These are phyloP conservation scores for Melanopsichium pennsylvanicum DNA, from an alignment of 1,284 basidiomycete genomes.

Conservation along the genomic window DNA sequence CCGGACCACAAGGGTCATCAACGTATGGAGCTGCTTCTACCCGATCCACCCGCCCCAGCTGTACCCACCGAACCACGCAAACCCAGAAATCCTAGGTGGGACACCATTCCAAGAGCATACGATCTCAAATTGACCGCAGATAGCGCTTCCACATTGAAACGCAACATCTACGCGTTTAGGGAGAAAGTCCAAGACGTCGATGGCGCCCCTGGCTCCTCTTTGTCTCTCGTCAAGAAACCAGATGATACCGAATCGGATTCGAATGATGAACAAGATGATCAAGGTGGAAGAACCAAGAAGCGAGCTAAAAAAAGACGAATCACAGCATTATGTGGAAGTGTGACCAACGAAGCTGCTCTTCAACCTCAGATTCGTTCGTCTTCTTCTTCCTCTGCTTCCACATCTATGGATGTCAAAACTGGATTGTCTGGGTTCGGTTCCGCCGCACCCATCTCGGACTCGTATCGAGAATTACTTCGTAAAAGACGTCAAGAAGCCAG, in stretches of 20 bases:
- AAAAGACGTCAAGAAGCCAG: conserved; percentile 66
- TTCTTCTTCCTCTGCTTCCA: neutral
- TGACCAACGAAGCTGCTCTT: conserved; percentile 60
- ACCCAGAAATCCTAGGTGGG: conserved; percentile 23
- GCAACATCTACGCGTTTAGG: conserved; percentile 61
- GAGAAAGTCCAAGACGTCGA: conserved; percentile 45
- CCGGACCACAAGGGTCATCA: conserved; percentile 58
- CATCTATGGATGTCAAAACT: conserved; percentile 24
- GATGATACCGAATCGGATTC: conserved; percentile 20
- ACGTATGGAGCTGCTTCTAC: conserved; percentile 61
- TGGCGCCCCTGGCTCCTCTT: neutral
- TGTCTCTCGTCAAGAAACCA: neutral
- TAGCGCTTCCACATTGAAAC: conserved; percentile 32
- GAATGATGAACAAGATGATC: conserved; percentile 17
- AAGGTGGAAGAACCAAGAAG: conserved; percentile 16
- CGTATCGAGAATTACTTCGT: conserved; percentile 68
- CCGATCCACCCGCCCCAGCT: conserved; percentile 46
- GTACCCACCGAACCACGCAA: conserved; percentile 41
- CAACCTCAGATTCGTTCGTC: conserved; percentile 51
- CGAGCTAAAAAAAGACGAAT: conserved; percentile 22
- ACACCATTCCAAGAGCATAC: conserved; percentile 51
- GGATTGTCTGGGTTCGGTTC: conserved; percentile 35
- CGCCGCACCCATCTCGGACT: conserved; percentile 58
- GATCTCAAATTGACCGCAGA: conserved; percentile 59
- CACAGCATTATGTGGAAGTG: conserved; percentile 53